Base-by-base conservation (phyloP, 768 basidiomycete genomes). In the Lentinula lateritia region DNA sequence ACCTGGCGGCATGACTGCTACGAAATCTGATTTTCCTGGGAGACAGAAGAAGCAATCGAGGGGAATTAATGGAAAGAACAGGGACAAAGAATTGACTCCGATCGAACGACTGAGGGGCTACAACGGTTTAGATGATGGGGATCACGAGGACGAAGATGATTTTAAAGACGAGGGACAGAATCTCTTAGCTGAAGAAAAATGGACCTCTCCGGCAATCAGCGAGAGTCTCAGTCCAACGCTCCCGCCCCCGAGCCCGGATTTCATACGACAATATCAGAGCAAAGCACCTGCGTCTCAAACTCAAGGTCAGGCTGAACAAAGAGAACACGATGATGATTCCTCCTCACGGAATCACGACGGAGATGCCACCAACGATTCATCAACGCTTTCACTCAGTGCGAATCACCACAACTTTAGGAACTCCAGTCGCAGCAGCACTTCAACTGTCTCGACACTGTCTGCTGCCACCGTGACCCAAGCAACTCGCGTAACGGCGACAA, bases 351-450 rank as follows among this genome's bases (percentile, higher is more conserved):
- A 52, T 34, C 67, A 64, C 10, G 62, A 62, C 18, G 63, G 58
- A 18, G 50, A 48, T 23, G 36, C 52, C 50, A 62, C 63, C 36
- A 55, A 66, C 18, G 66, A 71, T 34, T 61, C 72, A 38, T 32
- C 39, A 34, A 20, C 48, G 43, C 50, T 36, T 34, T 43, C 50
- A 41, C 28, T 39, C 15, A 15, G 42, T 57, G n/a, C 12, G 28
- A 9, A 77, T 76, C 60, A 66, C 80, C 13, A 56, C 15, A 28
- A 56, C 15, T 39, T 20, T 8, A 20, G 55, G 54, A 78, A 81
- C 65, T 82, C 82, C 12, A 78, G 71, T 62, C 71, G 77, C 58
- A 80, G 79, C 65, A 79, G 78, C 63, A 74, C 76, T 10, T 79
- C 80, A 23, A 81, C 80, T 13, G 64, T 81, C 58, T 79, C 80